A percentile compares a stretch with the other conserved stretches of the same genome.
phyloP scores from a whole-genome alignment of 2,329 filamentous ascomycete genomes.

The Ceratocystis cacaofunesta region DNA sequence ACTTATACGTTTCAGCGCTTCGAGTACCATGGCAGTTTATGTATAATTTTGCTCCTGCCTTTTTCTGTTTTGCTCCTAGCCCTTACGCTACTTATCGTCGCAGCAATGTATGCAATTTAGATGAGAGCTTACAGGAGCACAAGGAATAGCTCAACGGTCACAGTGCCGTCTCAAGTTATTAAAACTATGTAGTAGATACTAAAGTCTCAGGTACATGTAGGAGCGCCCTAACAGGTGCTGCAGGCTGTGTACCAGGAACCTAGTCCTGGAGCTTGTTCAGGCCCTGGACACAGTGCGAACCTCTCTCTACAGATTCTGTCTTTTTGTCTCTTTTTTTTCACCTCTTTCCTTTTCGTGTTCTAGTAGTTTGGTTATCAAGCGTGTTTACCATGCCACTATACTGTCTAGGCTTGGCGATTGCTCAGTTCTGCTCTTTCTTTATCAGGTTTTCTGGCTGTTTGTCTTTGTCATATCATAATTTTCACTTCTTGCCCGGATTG shows the following conservation, averaged over 20 bases:
- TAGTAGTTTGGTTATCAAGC: neutral
- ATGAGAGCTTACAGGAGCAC: slow-evolving; percentile 3
- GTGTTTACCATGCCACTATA: neutral
- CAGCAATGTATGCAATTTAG: neutral
- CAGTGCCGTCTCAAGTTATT: slow-evolving; percentile 1
- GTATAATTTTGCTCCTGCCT: no score
- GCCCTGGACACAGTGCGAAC: neutral
- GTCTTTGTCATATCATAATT: slow-evolving; percentile 6
- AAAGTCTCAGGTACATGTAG: neutral
- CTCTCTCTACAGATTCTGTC: neutral
- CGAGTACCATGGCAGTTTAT: no score
- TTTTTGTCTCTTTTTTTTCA: neutral
- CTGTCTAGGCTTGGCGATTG: neutral
- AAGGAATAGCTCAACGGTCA: neutral
- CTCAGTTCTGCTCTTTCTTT: neutral
- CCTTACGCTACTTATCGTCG: neutral
- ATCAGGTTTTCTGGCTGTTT: slow-evolving; percentile 1
- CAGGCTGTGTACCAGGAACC: neutral
- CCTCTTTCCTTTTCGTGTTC: neutral
- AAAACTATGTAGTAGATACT: neutral
- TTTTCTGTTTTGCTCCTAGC: neutral
- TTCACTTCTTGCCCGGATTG: neutral
- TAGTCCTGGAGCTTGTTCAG: neutral
- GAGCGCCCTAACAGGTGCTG: neutral
- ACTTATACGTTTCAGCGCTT: no score